Conservation (phyloP, 331 rosid genomes). For the Prunus yedoensis region DNA sequence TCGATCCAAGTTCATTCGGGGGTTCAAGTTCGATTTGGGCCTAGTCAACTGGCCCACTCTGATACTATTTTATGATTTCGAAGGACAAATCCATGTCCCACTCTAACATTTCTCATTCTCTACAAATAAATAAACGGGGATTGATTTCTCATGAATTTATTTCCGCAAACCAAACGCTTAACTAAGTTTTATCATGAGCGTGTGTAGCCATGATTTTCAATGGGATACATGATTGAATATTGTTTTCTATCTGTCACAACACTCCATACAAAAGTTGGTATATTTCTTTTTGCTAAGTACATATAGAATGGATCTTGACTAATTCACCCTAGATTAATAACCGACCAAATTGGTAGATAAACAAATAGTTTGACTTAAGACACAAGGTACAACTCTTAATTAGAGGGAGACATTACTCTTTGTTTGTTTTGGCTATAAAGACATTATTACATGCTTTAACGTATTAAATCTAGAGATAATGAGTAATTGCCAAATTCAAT, state of each 20-base stretch:
- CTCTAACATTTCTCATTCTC: too few species aligned
- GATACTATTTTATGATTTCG: too few species aligned
- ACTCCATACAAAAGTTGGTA: neutral
- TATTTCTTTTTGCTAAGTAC: neutral
- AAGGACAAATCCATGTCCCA: fast-evolving
- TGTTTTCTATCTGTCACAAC: neutral
- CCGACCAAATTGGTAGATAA: neutral
- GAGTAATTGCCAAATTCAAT: too few species aligned
- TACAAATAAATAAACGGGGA: too few species aligned
- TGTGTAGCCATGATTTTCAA: neutral
- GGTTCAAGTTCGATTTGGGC: too few species aligned
- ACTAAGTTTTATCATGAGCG: neutral
- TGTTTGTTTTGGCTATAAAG: neutral
- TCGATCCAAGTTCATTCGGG: too few species aligned
- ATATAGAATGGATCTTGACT: too few species aligned
- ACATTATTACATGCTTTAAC: too few species aligned
- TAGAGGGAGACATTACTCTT: neutral
- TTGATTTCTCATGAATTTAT: too few species aligned
- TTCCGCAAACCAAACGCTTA: too few species aligned
- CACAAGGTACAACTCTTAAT: neutral
- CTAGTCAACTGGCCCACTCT: too few species aligned
- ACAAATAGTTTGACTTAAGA: neutral
- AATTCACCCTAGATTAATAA: neutral
- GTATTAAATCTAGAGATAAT: too few species aligned
- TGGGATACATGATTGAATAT: neutral